Evolutionary conservation across 169 alveolate species (phyloP), one percentile per base, ranked within the genome.

Genomic region (Plasmodium blacklocki): DNA sequence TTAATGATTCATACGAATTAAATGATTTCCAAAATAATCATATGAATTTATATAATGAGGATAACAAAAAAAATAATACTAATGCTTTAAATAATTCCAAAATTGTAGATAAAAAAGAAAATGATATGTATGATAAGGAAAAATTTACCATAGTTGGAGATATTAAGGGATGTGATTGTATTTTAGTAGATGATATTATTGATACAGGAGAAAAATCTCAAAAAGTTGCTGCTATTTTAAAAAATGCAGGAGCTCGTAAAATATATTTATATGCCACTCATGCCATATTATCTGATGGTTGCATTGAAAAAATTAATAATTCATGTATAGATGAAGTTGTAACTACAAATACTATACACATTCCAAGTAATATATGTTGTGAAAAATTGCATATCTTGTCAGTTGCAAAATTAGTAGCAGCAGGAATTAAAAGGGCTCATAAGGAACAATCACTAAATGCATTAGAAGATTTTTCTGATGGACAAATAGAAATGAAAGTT

Each of bases 191-290:
- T 89, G 98, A 97, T 88, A 95, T 97, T 96, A 95, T 96, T 63
- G 98, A 97, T 78, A 95, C 98, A 18, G 98, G 98, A 45, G 97
- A 97, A 59, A 95, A 97, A 63, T 88, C 96, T n/a, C 93, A 96
- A 73, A 93, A 95, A 88, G 97, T 97, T 47, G 98, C 97, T 0
- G 88, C 93, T 73, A 93, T 89, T 23, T 56, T 96, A 19, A 95
- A 95, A 86, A 86, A 76, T 23, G 88, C 93, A 21, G 98, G 98
- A 32, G 98, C 98, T n/a, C 78, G 94, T 12, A 92, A 95, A 54
- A 97, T 97, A 12, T 95, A 91, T 89, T 95, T 96, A 23, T 95
- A 95, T 92, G 98, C 98, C n/a, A 95, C 98, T 26, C 98, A 97
- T 87, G 96, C 96, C 3, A 85, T 95, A 45, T 89, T 95, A 66